These are phyloP conservation scores for Thielaviopsis musarum DNA, from an alignment of 2,329 filamentous ascomycete species.

Conservation along the genomic window DNA sequence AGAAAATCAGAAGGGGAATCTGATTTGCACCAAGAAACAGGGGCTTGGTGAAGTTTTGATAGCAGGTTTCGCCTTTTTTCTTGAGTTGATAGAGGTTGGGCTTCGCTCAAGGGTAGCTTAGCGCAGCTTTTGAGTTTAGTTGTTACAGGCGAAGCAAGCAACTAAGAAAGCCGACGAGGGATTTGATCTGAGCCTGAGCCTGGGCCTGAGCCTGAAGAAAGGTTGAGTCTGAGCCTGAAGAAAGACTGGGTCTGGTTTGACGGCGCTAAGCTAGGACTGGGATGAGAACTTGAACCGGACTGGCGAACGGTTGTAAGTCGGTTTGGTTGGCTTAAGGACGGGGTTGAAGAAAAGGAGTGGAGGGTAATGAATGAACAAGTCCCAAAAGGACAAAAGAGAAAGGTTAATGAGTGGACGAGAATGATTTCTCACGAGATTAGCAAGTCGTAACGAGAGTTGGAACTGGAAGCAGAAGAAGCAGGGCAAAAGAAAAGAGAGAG, in stretches of 20 bases:
- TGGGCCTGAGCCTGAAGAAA: neutral
- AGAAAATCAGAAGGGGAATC: neutral
- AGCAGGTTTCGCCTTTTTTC: neutral
- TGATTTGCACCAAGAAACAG: neutral
- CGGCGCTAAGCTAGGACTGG: neutral
- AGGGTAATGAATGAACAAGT: neutral
- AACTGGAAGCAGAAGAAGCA: neutral
- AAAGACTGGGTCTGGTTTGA: neutral
- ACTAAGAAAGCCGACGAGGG: neutral
- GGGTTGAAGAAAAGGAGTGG: no score
- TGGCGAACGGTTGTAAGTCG: neutral
- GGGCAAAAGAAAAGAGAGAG: neutral
- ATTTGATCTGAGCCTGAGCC: no score
- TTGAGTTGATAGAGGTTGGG: neutral
- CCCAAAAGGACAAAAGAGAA: neutral
- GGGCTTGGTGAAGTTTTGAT: neutral
- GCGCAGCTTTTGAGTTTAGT: neutral
- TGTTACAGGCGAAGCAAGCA: neutral
- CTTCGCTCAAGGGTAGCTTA: no score
- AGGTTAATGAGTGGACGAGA: constrained; percentile 6
- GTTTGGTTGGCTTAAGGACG: no score
- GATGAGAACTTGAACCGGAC: neutral
- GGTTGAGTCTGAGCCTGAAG: neutral
- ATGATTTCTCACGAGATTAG: neutral
- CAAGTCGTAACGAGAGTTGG: no score